Evolutionary conservation across 2,329 filamentous ascomycete genomes (phyloP).

Genomic region (Fusarium miscanthi): DNA sequence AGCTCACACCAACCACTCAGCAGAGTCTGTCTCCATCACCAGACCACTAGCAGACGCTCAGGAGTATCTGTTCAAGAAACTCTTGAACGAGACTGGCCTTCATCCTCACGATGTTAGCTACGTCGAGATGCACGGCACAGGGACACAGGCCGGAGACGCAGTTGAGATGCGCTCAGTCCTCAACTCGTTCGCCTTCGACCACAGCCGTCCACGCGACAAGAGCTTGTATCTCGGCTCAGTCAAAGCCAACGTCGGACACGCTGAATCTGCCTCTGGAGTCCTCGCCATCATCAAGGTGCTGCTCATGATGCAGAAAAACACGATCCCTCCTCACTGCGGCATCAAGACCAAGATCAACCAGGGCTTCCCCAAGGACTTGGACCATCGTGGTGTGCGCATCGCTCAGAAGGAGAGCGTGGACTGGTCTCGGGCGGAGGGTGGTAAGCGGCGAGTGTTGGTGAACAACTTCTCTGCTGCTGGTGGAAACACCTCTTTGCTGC

Average conservation of each 20-base stretch:
- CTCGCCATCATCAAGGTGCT: not conserved
- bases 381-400: not conserved
- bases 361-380: not conserved
- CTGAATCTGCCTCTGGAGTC: slow-evolving; percentile 36
- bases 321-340: slow-evolving; percentile 36
- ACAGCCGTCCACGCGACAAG: slow-evolving; percentile 56
- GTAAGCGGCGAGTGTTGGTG: not conserved
- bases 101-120: slow-evolving; percentile 83
- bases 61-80: slow-evolving; percentile 67
- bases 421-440: not conserved
- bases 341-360: slow-evolving; percentile 12
- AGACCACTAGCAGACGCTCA: slow-evolving; percentile 77
- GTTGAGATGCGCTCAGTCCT: slow-evolving; percentile 85
- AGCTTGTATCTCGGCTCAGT: slow-evolving; percentile 71
- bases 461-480: slow-evolving; percentile 6
- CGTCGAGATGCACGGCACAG: slow-evolving; percentile 91
- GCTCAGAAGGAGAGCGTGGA: not conserved
- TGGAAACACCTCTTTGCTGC: not conserved
- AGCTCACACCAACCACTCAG: slow-evolving; percentile 39
- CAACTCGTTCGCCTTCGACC: slow-evolving; percentile 61
- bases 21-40: slow-evolving; percentile 24
- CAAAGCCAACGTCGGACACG: slow-evolving; percentile 74
- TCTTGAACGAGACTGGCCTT: slow-evolving; percentile 75
- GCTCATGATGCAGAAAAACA: slow-evolving; percentile 7
- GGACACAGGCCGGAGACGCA: slow-evolving; percentile 86